Evolutionary conservation across 148 eudicot genomes (phyloP).

Genomic region (Silene uniflora): DNA sequence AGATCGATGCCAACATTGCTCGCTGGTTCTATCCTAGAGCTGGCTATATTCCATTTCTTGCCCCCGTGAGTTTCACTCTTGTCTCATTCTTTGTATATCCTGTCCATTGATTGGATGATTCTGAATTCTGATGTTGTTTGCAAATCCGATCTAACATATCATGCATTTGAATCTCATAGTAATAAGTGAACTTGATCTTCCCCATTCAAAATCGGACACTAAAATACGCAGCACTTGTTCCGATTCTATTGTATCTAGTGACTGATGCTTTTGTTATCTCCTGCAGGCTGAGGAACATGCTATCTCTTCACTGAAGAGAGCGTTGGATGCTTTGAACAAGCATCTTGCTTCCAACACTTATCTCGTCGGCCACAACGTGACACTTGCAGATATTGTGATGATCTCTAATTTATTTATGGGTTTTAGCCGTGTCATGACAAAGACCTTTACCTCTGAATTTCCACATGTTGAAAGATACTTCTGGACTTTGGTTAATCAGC

Average conservation of each 20-base stretch:
- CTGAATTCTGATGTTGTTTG: no score
- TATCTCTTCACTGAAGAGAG: conserved; percentile 58
- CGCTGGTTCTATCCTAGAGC: conserved; percentile 45
- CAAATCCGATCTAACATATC: no score
- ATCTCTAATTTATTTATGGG: conserved; percentile 50
- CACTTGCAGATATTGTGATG: conserved; percentile 67
- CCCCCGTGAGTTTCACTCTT: conserved; percentile 34
- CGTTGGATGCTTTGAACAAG: conserved; percentile 54
- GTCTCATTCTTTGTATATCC: background rate
- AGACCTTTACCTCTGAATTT: conserved; percentile 66
- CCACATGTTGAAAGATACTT: conserved; percentile 80
- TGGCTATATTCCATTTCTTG: conserved; percentile 38
- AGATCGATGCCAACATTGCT: conserved; percentile 41
- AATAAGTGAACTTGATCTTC: background rate
- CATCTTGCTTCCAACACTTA: conserved; percentile 65
- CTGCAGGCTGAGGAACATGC: conserved; percentile 63
- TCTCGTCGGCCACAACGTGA: conserved; percentile 61
- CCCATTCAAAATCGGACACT: background rate
- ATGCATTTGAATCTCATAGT: no score
- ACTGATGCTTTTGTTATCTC: conserved; percentile 3
- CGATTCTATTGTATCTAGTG: background rate
- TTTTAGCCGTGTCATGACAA: conserved; percentile 45
- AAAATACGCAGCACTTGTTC: background rate
- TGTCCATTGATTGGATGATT: background rate
- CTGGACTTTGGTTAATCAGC: conserved; percentile 76